Base-by-base conservation (phyloP, 306 rosid genomes). In the Vachellia pachyceras region DNA sequence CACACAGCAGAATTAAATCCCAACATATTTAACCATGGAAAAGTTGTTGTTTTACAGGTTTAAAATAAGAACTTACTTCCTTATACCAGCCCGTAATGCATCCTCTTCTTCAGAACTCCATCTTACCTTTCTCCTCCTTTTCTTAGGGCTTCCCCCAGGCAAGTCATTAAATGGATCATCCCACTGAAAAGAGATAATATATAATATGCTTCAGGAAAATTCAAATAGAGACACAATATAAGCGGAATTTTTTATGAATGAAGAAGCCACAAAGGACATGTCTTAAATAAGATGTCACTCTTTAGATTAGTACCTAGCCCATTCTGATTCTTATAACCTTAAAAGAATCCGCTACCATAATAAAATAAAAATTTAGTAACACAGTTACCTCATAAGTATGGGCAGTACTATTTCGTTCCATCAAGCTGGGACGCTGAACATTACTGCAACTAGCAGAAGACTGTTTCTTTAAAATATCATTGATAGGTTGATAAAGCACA, bases 61-160 rank as follows among this genome's bases (percentile, higher is more conserved):
- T 22, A 36, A 76, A 69, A 77, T 41, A 49, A 66, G 18, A 36
- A 77, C 94, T 41, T 89, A 95, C 99, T 69, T 84, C 33, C 88
- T 72, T 25, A 93, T 94, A 35, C 87, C 97, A 42, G 68, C 81
- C 82, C 92, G 73, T 78, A 95, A 87, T 4, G 95, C 84, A 22
- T 89, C 94, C 85, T 93, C 98, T 84, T 95, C 99, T 73, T 88
- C 57, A 15, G 83, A n/a, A 72, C 83, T 87, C 99, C 99, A 95
- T 83, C 49, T 89, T 86, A 29, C 14, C 80, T 49, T 58, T 58
- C 33, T 88, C 86, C 87, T 88, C 84, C 92, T 90, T 82, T 85
- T 88, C 41, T 73, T 58, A 33, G 80, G 84, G 66, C 10, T 41
- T 66, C 40, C 72, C 33, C 36, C 92, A 2, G 84, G 88, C 33